Conservation (phyloP, 1,139 yeast species). For the Dujonia santamariae region DNA sequence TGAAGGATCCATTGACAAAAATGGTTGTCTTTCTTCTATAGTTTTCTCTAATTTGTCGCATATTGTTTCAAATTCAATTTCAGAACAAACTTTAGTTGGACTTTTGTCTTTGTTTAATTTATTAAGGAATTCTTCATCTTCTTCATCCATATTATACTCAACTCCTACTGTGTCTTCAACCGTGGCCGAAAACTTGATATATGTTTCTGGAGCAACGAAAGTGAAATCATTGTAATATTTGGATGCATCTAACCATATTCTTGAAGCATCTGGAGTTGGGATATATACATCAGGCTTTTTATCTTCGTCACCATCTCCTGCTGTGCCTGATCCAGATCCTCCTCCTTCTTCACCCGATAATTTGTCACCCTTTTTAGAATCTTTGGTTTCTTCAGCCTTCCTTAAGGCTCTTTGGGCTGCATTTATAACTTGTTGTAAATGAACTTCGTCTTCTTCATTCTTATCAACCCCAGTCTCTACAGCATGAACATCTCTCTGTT, state of each 20-base stretch:
- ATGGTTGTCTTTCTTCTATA: slow-evolving; percentile 83
- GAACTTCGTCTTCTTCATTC: slow-evolving; percentile 96
- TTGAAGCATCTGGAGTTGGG: slow-evolving; percentile 96
- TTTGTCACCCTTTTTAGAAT: neutral
- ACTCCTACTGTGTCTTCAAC: slow-evolving; percentile 92
- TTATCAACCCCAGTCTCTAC: slow-evolving; percentile 98
- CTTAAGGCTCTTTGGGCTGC: slow-evolving; percentile 66
- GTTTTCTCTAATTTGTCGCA: slow-evolving; percentile 73
- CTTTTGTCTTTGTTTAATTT: slow-evolving; percentile 16
- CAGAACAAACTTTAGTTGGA: slow-evolving; percentile 46
- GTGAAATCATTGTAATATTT: slow-evolving; percentile 63
- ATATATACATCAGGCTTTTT: slow-evolving; percentile 59
- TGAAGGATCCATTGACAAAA: slow-evolving; percentile 77
- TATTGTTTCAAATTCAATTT: slow-evolving; percentile 81
- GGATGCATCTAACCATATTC: slow-evolving; percentile 72
- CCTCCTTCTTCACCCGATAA: slow-evolving; percentile 11
- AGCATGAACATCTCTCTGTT: slow-evolving; percentile 82
- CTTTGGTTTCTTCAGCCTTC: slow-evolving; percentile 22
- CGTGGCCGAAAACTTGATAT: slow-evolving; percentile 88
- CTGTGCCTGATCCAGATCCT: slow-evolving; percentile 11
- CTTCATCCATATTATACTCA: slow-evolving; percentile 87
- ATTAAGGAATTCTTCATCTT: slow-evolving; percentile 66
- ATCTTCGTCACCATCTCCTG: slow-evolving; percentile 44
- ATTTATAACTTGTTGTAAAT: slow-evolving; percentile 84
- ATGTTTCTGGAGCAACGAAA: slow-evolving; percentile 72